Evolutionary conservation across 805 yeast genomes (phyloP), one percentile per base, ranked within the genome.

Genomic region (Metschnikowia rubicola): DNA sequence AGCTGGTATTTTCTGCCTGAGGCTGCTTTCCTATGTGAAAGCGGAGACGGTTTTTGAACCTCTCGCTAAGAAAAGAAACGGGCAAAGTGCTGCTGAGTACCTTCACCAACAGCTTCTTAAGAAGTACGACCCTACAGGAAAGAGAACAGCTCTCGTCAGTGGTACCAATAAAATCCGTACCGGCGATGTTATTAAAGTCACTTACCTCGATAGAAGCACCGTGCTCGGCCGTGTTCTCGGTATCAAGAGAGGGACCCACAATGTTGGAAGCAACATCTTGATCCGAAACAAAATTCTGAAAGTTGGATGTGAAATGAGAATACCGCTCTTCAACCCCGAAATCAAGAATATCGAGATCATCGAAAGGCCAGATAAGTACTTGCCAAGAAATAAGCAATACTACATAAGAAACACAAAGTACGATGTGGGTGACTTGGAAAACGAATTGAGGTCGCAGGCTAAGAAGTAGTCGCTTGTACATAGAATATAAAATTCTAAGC

Each of bases 251-350:
- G 67, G 68, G 30, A 65, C 59, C 30, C 76, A 81, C 52, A 83
- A 81, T 35, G 68, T 86, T 37, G 89, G 87, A 38, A 79, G 95
- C 13, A 84, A 86, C 50, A 68, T 92, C n/a, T 70, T 88, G 46
- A 66, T 92, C 53, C 83, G 99, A 74, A 88, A 90, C 63, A 88
- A 86, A 62, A 74, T 88, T 56, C 77, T 84, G 52, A 86, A 86
- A 57, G 69, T 88, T n/a, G 96, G 96, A 47, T 92, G 88, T 41
- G 98, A 92, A 61, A 70, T 84, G 52, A 75, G 92, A 52, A 80
- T 90, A 40, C 91, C 92, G 29, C 68, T 92, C 26, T 92, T 76
- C 72, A 86, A 85, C 52, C 97, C 97, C 8, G 73, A 81, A 45
- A 76, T 94, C 46, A 79, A 82, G 52, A 80, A 84, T 65, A 75